Evolutionary conservation across 805 yeast species (phyloP).

Genomic region (Grigorovia humatica): DNA sequence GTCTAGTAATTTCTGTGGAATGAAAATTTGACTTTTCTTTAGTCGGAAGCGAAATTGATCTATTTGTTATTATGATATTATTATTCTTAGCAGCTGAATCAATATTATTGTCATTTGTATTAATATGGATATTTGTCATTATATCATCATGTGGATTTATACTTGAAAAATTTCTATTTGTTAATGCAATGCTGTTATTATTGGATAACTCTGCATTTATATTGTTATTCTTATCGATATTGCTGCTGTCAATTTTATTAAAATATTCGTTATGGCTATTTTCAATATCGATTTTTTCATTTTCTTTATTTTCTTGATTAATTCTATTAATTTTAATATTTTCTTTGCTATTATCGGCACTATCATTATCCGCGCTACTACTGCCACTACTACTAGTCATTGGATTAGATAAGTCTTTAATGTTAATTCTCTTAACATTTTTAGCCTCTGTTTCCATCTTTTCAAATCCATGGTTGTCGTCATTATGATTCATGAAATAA

Average conservation of each 20-base stretch:
- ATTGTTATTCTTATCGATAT: not conserved
- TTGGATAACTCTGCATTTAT: too few species aligned
- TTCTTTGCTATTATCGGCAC: not conserved
- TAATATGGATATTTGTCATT: not conserved
- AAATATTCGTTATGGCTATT: too few species aligned
- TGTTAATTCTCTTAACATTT: constrained; percentile 1
- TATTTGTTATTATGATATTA: not conserved
- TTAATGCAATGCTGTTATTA: too few species aligned
- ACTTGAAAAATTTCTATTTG: too few species aligned
- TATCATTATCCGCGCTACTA: not conserved
- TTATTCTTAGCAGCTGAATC: not conserved
- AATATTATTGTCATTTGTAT: not conserved
- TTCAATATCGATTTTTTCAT: too few species aligned
- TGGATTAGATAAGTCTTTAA: constrained; percentile 3
- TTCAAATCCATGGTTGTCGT: not conserved
- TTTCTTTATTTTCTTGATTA: too few species aligned
- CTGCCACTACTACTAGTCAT: not conserved
- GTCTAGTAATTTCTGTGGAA: not conserved
- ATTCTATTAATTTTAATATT: not conserved
- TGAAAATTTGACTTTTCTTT: not conserved
- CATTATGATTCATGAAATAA: constrained; percentile 1
- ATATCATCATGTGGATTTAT: too few species aligned
- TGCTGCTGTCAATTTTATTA: not conserved
- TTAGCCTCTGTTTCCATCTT: not conserved
- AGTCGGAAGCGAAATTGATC: not conserved